Conservation (phyloP, 441 rosid species). For the Pelargonium citronellum region DNA sequence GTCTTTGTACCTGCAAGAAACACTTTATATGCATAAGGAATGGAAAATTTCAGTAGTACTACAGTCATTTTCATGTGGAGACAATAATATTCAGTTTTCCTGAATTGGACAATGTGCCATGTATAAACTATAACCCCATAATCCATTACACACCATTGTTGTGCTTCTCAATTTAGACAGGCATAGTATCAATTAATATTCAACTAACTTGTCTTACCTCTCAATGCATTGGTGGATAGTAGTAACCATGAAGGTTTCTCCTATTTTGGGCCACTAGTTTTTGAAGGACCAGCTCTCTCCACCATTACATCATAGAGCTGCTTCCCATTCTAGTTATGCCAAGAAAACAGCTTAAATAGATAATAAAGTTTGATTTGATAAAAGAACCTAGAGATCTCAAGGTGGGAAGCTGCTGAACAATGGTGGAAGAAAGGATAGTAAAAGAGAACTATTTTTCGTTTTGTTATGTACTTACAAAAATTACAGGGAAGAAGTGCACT, state of each 20-base stretch:
- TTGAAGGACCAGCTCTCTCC: conserved; percentile 70
- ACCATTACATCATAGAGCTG: conserved; percentile 71
- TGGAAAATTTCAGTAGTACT: too few relatives aligned
- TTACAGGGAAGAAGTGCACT: conserved; percentile 76
- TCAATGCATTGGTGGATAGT: background rate
- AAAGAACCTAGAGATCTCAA: too few relatives aligned
- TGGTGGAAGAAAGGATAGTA: background rate
- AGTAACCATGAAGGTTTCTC: background rate
- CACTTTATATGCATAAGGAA: background rate
- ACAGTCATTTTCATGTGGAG: background rate
- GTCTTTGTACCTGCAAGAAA: background rate
- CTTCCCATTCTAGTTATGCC: conserved; percentile 47
- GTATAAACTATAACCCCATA: too few relatives aligned
- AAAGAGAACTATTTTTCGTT: background rate
- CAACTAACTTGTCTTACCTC: background rate
- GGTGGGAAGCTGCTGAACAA: too few relatives aligned
- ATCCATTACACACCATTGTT: too few relatives aligned
- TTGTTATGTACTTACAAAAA: conserved; percentile 47
- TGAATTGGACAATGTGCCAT: too few relatives aligned
- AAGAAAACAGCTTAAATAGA: conserved; percentile 10
- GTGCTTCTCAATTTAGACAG: background rate
- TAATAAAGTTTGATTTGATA: background rate
- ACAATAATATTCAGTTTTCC: too few relatives aligned
- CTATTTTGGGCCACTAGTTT: conserved; percentile 50
- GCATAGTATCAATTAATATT: background rate